Percentiles rank a stretch among this genome's conserved stretches.
These are phyloP conservation scores for Phytophthora ohioensis DNA, from an alignment of 352 stramenopile genomes.

Conservation along the genomic window DNA sequence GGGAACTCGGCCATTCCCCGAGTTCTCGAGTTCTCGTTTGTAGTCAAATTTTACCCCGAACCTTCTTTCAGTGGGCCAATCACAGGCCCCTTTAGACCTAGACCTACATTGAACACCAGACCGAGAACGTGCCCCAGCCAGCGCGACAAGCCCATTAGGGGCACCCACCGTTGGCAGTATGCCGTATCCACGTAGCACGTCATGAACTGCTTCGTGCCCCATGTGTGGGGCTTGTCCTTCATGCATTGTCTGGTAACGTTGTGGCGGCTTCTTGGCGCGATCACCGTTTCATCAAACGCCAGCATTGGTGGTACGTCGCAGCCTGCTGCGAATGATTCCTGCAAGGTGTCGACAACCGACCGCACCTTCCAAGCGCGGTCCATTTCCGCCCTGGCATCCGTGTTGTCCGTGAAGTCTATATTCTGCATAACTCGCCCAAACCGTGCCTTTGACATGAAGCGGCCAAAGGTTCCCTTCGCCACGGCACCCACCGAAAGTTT, in stretches of 20 bases:
- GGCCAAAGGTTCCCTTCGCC: not conserved
- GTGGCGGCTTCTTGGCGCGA: not conserved
- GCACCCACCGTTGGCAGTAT: too few species aligned
- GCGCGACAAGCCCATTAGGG: too few species aligned
- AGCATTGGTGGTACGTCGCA: not conserved
- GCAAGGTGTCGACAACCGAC: not conserved
- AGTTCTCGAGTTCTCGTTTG: too few species aligned
- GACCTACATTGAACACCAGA: too few species aligned
- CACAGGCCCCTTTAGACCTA: too few species aligned
- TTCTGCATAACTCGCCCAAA: not conserved
- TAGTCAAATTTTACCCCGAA: too few species aligned
- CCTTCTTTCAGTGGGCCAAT: too few species aligned
- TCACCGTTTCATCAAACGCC: not conserved
- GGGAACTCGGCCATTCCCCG: too few species aligned
- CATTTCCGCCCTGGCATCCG: not conserved
- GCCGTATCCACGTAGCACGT: not conserved
- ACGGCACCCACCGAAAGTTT: not conserved
- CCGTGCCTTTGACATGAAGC: not conserved
- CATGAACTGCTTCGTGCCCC: not conserved
- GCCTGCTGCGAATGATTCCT: not conserved
- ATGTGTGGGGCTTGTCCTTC: not conserved
- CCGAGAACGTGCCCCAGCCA: too few species aligned
- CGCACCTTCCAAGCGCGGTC: not conserved
- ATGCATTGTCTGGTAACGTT: not conserved
- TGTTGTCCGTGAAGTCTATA: not conserved